Evolutionary conservation across 345 rosid species (phyloP).

Genomic region (Brassica juncea): DNA sequence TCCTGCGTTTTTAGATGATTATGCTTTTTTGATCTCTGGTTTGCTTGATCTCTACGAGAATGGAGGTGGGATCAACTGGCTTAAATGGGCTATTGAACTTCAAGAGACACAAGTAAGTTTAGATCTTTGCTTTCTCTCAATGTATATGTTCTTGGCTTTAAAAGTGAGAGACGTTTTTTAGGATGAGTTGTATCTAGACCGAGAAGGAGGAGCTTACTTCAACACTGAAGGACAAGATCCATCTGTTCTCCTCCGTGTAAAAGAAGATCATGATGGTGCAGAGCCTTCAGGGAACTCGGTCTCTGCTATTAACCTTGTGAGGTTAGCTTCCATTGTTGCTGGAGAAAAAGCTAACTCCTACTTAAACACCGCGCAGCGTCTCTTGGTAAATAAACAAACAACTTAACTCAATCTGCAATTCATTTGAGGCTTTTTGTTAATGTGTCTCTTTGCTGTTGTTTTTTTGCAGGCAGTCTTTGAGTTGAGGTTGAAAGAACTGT

Average conservation of each 20-base stretch:
- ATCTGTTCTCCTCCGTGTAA: conserved; percentile 85
- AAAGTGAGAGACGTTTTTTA: conserved; percentile 29
- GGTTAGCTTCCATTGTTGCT: conserved; percentile 69
- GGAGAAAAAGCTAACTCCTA: conserved; percentile 58
- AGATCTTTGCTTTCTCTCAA: neutral
- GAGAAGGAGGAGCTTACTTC: conserved; percentile 88
- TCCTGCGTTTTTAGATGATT: conserved; percentile 93
- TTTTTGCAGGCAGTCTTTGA: conserved; percentile 75
- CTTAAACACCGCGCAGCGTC: conserved; percentile 69
- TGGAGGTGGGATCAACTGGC: conserved; percentile 68
- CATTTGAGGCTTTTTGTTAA: neutral
- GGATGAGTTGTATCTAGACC: conserved; percentile 92
- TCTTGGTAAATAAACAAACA: conserved; percentile 53
- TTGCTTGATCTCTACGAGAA: conserved; percentile 79
- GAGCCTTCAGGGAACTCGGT: conserved; percentile 97
- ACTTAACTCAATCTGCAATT: neutral
- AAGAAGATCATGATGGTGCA: conserved; percentile 97
- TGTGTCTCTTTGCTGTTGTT: conserved; percentile 5
- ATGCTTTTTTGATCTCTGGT: conserved; percentile 86
- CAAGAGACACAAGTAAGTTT: conserved; percentile 74
- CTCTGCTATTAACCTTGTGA: conserved; percentile 76
- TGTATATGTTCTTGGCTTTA: neutral
- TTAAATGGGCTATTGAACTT: conserved; percentile 78
- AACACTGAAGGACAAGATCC: conserved; percentile 89
- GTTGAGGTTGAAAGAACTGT: conserved; percentile 69